phyloP scores from a whole-genome alignment of 1,284 basidiomycete species.

The Exobasidium rhododendri region DNA sequence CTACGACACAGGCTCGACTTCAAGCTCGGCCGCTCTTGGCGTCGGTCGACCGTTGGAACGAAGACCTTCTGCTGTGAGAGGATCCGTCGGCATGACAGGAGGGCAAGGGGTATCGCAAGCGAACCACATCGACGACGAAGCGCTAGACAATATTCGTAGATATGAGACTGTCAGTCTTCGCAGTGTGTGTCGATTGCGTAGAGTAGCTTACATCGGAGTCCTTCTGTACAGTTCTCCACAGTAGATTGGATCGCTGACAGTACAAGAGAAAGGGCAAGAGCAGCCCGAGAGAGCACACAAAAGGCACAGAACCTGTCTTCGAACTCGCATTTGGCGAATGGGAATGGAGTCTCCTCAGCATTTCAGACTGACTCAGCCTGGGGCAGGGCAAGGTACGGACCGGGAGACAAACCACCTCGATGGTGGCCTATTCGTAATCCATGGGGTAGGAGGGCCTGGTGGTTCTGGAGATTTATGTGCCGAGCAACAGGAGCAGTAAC shows the following conservation, averaged over 20 bases:
- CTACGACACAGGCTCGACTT: no score
- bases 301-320: conserved; percentile 26
- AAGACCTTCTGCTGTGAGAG: no score
- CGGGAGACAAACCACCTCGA: conserved; percentile 25
- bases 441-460: conserved; percentile 34
- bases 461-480: conserved; percentile 27
- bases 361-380: conserved; percentile 23
- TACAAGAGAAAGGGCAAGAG: conserved; percentile 46
- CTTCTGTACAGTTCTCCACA: conserved; percentile 33
- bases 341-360: background rate
- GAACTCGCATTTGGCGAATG: conserved; percentile 28
- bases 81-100: no score
- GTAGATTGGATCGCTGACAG: conserved; percentile 54
- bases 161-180: conserved; percentile 40
- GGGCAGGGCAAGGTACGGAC: conserved; percentile 24
- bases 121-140: conserved; percentile 34
- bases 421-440: conserved; percentile 29
- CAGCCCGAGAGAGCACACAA: conserved; percentile 33
- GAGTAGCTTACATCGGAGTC: background rate
- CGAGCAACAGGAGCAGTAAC: conserved; percentile 28
- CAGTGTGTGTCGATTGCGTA: background rate
- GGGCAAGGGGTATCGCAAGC: no score
- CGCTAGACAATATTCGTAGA: conserved; percentile 41
- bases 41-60: no score
- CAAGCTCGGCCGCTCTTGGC: no score